A percentile compares a stretch with the other conserved stretches of the same genome.
These are phyloP conservation scores for Daucus carota DNA, from an alignment of 129 eudicot species.

Conservation along the genomic window DNA sequence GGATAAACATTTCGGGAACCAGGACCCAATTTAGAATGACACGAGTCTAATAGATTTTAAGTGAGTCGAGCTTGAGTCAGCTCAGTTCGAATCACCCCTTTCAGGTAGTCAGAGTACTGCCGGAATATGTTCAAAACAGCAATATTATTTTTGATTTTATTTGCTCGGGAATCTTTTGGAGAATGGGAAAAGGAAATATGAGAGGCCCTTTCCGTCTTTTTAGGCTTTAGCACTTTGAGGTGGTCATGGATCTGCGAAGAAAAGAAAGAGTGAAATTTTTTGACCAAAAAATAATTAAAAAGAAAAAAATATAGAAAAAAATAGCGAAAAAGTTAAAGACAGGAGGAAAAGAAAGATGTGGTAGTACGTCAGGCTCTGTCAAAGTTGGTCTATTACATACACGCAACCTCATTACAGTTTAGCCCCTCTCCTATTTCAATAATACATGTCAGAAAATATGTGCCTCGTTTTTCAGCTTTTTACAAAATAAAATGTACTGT, in stretches of 20 bases:
- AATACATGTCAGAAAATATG: not conserved
- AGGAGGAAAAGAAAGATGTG: not conserved
- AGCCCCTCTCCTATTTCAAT: not conserved
- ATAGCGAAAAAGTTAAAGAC: not conserved
- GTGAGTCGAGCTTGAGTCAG: too few species aligned
- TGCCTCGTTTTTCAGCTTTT: too few species aligned
- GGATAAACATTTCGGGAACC: too few species aligned
- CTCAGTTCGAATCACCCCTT: too few species aligned
- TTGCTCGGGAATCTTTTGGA: not conserved
- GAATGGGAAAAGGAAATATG: not conserved
- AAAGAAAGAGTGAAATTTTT: slow-evolving; percentile 4
- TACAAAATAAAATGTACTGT: too few species aligned
- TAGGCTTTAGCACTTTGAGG: slow-evolving; percentile 9
- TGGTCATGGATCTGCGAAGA: not conserved
- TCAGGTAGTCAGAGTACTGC: too few species aligned
- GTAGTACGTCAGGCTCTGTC: slow-evolving; percentile 4
- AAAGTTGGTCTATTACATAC: slow-evolving; percentile 1
- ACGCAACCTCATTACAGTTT: not conserved
- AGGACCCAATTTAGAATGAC: too few species aligned
- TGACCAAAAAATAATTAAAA: not conserved
- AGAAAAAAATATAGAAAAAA: not conserved
- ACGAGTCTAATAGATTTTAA: too few species aligned
- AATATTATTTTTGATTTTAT: too few species aligned
- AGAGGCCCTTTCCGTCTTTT: not conserved
- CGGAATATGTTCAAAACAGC: too few species aligned